Evolutionary conservation across 2,329 filamentous ascomycete genomes (phyloP).

Genomic region (Stagonosporopsis vannaccii): DNA sequence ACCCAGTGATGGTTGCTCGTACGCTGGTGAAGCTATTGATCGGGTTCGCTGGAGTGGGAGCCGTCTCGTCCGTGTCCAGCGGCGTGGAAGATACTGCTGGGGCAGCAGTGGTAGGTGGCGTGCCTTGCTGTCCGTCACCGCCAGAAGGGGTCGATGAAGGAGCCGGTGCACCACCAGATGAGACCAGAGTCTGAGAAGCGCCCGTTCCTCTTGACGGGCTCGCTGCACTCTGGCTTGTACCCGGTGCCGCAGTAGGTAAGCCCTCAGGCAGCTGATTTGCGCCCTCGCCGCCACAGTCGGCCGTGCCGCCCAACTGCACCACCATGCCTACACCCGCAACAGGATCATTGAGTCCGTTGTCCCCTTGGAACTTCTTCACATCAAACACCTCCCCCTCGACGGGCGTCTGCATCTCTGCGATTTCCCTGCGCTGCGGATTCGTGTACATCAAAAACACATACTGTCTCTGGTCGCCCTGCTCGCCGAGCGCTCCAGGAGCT

Average conservation of each 20-base stretch:
- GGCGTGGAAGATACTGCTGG: neutral
- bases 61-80: neutral
- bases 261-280: neutral
- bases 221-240: neutral
- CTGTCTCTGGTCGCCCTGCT: conserved; percentile 40
- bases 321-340: conserved; percentile 44
- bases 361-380: conserved; percentile 37
- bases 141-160: neutral
- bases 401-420: conserved; percentile 35
- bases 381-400: conserved; percentile 37
- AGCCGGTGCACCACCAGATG: neutral
- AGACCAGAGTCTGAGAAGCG: neutral
- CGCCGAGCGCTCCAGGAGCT: conserved; percentile 40
- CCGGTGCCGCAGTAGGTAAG: conserved; percentile 1
- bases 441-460: conserved; percentile 46
- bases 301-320: conserved; percentile 41
- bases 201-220: neutral
- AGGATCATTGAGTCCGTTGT: conserved; percentile 40
- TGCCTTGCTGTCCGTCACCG: neutral
- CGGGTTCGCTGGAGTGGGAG: neutral
- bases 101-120: neutral
- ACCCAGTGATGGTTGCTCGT: neutral
- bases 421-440: conserved; percentile 33
- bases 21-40: neutral
- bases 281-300: conserved; percentile 22